Base-by-base conservation (phyloP, 1,284 basidiomycete genomes). In the Fistulinella cinereoalba region DNA sequence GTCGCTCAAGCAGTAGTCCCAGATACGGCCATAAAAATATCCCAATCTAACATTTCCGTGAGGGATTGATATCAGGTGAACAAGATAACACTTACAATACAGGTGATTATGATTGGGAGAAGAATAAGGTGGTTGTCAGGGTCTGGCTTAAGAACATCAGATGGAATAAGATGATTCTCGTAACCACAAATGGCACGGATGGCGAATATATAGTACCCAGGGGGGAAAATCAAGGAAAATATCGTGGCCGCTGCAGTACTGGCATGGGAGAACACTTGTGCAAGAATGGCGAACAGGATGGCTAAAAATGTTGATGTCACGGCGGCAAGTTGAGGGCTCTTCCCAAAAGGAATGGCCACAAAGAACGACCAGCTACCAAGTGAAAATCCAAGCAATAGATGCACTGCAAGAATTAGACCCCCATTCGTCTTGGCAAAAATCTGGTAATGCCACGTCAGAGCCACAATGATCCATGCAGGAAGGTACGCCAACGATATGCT, bases 131-230 rank as follows among this genome's bases (percentile, higher is more conserved):
- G 66, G 47, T 74, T 73, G 51, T 81, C 78, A 2, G 85, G 85
- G 61, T 86, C 83, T 0, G 71, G 68, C 34, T 75, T 69, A 10
- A 81, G 47, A 2, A 78, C 56, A 51, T 80, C 71, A 0, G 83
- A 79, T 3, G 76, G 61, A 34, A 76, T 60, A 34, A 73, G 69
- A 43, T 80, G 66, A 39, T 75, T 74, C 63, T 91, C 88, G 55
- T 76, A 91, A 7, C 83, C 81, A 44, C 77, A 77, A 4, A 88
- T 76, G 2, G 76, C 77, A 37, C 83, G 74, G 21, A 81, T 76
- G n/a, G 80, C 79, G 54, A 88, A 90, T 15, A 88, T 74, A 56
- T 85, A 89, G 62, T 81, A 89, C 11, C 78, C 76, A 0, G 88
- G 83, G 0, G 88, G 88, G 60, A 90, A 88, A 31, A 91, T 64